These are phyloP conservation scores for Asclepias syriaca DNA, from an alignment of 257 asterid species.

Conservation along the genomic window DNA sequence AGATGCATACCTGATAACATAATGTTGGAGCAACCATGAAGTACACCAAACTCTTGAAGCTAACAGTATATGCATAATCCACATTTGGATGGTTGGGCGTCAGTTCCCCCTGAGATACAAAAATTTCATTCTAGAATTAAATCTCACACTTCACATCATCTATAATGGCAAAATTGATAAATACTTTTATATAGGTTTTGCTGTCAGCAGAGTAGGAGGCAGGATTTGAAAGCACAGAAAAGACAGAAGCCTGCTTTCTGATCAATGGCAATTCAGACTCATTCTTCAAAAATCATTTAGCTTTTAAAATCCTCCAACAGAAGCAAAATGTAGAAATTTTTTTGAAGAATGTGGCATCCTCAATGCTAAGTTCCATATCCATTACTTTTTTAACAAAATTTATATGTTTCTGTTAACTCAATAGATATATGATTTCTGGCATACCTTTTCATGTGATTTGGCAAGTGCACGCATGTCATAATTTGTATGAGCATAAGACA, in stretches of 20 bases:
- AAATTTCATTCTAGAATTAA: slow-evolving; percentile 6
- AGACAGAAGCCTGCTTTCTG: neutral
- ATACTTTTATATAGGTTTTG: neutral
- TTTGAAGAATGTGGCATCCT: neutral
- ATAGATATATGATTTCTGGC: neutral
- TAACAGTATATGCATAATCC: slow-evolving; percentile 53
- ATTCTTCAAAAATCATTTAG: neutral
- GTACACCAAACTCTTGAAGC: slow-evolving; percentile 73
- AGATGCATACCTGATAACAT: slow-evolving; percentile 73
- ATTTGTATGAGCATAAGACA: slow-evolving; percentile 91
- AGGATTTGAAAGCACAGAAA: neutral
- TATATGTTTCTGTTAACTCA: neutral
- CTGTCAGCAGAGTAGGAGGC: neutral
- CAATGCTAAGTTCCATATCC: neutral
- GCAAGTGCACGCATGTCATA: slow-evolving; percentile 76
- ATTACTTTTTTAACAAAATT: neutral
- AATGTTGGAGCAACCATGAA: slow-evolving; percentile 95
- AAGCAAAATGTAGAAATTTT: neutral
- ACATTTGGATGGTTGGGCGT: slow-evolving; percentile 46
- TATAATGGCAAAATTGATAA: neutral
- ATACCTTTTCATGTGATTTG: slow-evolving; percentile 77
- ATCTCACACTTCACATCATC: neutral
- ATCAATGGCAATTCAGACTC: neutral
- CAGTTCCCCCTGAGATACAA: slow-evolving; percentile 47
- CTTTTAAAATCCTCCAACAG: neutral